Conservation (phyloP, 2,329 filamentous ascomycete species). For the Colletotrichum nymphaeae region DNA sequence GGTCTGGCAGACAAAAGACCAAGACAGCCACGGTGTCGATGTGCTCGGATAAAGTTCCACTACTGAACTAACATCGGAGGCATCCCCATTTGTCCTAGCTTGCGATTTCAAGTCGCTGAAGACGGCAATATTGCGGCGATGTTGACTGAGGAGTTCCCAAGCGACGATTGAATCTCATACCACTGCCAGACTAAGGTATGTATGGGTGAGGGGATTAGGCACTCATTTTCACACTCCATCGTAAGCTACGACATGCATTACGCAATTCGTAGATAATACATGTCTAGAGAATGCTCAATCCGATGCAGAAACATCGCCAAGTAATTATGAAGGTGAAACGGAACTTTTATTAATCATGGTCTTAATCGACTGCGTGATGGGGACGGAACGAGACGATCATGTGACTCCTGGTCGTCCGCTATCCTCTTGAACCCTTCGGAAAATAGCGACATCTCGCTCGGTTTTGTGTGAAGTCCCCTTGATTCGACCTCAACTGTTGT, state of each 20-base stretch:
- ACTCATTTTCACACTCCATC: background rate
- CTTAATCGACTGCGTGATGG: background rate
- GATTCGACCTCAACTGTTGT: conserved; percentile 14
- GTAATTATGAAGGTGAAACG: background rate
- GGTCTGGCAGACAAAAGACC: background rate
- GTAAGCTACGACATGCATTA: background rate
- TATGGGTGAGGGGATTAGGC: too few species aligned
- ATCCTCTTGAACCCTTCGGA: conserved; percentile 11
- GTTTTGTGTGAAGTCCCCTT: background rate
- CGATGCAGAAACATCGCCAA: background rate
- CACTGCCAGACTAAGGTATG: too few species aligned
- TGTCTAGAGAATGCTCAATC: background rate
- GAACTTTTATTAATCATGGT: background rate
- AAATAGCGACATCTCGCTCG: conserved; percentile 5
- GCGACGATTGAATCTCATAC: background rate
- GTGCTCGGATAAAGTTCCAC: conserved; percentile 5
- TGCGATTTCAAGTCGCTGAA: conserved; percentile 3
- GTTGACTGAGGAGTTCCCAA: background rate
- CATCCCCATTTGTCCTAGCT: background rate
- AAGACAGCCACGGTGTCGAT: background rate
- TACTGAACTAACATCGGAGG: background rate
- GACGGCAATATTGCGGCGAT: background rate
- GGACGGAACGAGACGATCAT: conserved; percentile 4
- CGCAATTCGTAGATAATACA: background rate
- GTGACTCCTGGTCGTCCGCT: conserved; percentile 7